These are phyloP conservation scores for Penicillium frequentans DNA, from an alignment of 2,329 filamentous ascomycete genomes.

Conservation along the genomic window DNA sequence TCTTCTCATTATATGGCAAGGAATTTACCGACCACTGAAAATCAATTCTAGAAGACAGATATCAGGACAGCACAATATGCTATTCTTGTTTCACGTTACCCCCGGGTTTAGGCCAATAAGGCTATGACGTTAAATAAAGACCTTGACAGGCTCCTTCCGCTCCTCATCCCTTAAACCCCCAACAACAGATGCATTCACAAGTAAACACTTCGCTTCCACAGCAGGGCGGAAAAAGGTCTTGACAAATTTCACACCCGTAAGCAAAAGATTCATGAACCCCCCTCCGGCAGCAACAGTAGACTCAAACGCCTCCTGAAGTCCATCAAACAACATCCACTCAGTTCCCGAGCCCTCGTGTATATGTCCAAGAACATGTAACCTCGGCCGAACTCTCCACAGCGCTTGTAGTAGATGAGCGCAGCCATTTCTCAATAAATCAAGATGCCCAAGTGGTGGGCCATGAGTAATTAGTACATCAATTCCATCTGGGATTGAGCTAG, in stretches of 20 bases:
- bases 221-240: background rate
- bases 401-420: conserved; percentile 66
- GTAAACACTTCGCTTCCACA: conserved; percentile 21
- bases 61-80: no score
- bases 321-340: conserved; percentile 17
- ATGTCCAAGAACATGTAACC: conserved; percentile 19
- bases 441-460: conserved; percentile 69
- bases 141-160: background rate
- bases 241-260: conserved; percentile 8
- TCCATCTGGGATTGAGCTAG: conserved; percentile 63
- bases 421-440: conserved; percentile 56
- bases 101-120: no score
- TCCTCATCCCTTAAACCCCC: conserved; percentile 20
- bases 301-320: conserved; percentile 18
- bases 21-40: no score
- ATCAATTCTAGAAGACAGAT: no score
- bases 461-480: conserved; percentile 78
- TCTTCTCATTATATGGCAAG: no score
- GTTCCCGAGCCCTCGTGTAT: conserved; percentile 18
- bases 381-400: conserved; percentile 50
- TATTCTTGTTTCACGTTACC: no score
- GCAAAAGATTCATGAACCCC: conserved; percentile 16
- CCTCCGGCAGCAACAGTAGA: conserved; percentile 13
- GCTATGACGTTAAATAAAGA: conserved; percentile 25
- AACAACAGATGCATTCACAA: conserved; percentile 22